Evolutionary conservation across 2,329 filamentous ascomycete species (phyloP).

Genomic region (Cadophora luteo-olivacea): DNA sequence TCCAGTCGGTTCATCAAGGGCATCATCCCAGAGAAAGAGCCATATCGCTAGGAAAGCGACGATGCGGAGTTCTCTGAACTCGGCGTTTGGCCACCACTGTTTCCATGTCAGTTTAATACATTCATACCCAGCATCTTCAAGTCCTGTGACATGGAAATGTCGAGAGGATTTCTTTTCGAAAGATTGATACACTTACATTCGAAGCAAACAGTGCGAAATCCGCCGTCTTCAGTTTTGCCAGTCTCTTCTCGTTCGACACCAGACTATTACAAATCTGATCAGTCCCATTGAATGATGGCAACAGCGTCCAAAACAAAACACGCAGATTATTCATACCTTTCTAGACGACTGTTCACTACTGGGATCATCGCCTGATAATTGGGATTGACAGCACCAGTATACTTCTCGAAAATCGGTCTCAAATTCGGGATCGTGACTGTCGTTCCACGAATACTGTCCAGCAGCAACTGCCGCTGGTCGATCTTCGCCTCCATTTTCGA

Average conservation of each 20-base stretch:
- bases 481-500: not conserved
- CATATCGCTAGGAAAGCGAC: slow-evolving; percentile 37
- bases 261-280: slow-evolving; percentile 15
- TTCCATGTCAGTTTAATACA: not conserved
- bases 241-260: slow-evolving; percentile 24
- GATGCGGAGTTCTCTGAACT: slow-evolving; percentile 31
- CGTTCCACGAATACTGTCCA: slow-evolving; percentile 22
- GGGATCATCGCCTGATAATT: slow-evolving; percentile 20
- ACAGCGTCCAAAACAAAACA: not conserved
- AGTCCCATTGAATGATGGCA: not conserved
- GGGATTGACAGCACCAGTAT: slow-evolving; percentile 19
- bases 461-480: slow-evolving; percentile 17
- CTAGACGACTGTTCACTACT: slow-evolving; percentile 14
- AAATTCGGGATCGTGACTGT: slow-evolving; percentile 26
- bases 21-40: slow-evolving; percentile 42
- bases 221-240: slow-evolving; percentile 31
- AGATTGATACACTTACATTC: slow-evolving; percentile 13
- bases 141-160: no score
- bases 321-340: slow-evolving; percentile 15
- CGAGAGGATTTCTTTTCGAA: not conserved
- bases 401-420: slow-evolving; percentile 21
- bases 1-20: slow-evolving; percentile 37
- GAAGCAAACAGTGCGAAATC: slow-evolving; percentile 39
- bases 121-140: not conserved
- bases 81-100: slow-evolving; percentile 39